Evolutionary conservation across 805 yeast genomes (phyloP).

Genomic region (Schwanniomyces sp.): DNA sequence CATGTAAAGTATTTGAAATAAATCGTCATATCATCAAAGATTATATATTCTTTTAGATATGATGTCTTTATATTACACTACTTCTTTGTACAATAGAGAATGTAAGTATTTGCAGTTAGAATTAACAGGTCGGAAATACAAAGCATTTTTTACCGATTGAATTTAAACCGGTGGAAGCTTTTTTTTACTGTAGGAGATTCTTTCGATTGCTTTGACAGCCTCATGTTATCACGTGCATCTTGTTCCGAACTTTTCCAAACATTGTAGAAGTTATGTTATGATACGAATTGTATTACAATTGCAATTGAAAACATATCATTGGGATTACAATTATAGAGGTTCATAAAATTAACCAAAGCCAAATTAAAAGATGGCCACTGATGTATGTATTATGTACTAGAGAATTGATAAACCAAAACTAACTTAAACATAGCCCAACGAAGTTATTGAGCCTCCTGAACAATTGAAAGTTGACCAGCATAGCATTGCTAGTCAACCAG

Average conservation of each 20-base stretch:
- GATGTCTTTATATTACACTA: too few species aligned
- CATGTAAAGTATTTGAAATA: too few species aligned
- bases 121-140: too few species aligned
- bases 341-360: background rate
- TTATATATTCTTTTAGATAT: too few species aligned
- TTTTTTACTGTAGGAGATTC: background rate
- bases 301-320: background rate
- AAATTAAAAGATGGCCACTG: conserved; percentile 2
- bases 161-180: too few species aligned
- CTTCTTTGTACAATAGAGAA: too few species aligned
- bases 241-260: background rate
- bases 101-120: too few species aligned
- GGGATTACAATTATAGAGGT: background rate
- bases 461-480: conserved; percentile 19
- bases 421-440: conserved; percentile 24
- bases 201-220: background rate
- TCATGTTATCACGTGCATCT: background rate
- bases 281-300: background rate
- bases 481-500: conserved; percentile 7
- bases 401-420: background rate
- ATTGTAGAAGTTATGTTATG: background rate
- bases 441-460: conserved; percentile 33
- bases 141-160: too few species aligned
- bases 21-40: too few species aligned
- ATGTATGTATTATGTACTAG: conserved; percentile 2